Evolutionary conservation across 139 green algal species (phyloP), one percentile per base, ranked within the genome.

Genomic region (Micractinium conductrix): DNA sequence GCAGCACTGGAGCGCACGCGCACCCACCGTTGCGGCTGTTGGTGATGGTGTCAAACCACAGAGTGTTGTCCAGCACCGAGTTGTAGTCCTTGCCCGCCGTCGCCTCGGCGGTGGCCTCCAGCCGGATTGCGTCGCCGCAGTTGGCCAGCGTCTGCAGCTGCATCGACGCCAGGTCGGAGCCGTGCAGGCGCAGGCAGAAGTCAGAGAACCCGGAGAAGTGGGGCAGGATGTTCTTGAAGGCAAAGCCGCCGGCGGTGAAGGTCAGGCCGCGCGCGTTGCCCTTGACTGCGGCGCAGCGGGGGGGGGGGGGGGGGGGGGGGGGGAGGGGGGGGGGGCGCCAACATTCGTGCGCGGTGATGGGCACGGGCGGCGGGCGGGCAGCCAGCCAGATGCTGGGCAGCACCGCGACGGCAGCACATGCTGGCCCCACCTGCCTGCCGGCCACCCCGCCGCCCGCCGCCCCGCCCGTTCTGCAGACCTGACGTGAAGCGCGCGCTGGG

Each of bases 1-100:
- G n/a, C n/a, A n/a, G n/a, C n/a, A n/a, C n/a, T n/a, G n/a, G n/a
- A n/a, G n/a, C n/a, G n/a, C n/a, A n/a, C 14, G 48, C 48, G 10
- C 19, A 17, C 68, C 30, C 68, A 45, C 68, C 68, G 48, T n/a
- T 50, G 68, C 68, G 37, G 1, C 43, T 38, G 71, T 86, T 86
- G 28, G 55, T 81, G 71, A 86, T 86, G 55, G 28, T 75, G 55
- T 80, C 71, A 45, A 86, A 86, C 81, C 81, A 86, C 33, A 86
- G 21, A 21, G 81, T 86, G 81, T 86, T 86, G 81, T 86, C 81
- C 81, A 86, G 71, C 55, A 62, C 58, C 22, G 53, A 65, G 40
- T 44, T 37, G 4, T 48, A 35, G 81, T 86, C 81, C 1, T 38
- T 33, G 9, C 33, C 42, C 8, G 65, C 24, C 9, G 65, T 42